Percentiles rank a stretch among this genome's conserved stretches.
Conservation (phyloP, 129 eudicot genomes). For the Arctium lappa region DNA sequence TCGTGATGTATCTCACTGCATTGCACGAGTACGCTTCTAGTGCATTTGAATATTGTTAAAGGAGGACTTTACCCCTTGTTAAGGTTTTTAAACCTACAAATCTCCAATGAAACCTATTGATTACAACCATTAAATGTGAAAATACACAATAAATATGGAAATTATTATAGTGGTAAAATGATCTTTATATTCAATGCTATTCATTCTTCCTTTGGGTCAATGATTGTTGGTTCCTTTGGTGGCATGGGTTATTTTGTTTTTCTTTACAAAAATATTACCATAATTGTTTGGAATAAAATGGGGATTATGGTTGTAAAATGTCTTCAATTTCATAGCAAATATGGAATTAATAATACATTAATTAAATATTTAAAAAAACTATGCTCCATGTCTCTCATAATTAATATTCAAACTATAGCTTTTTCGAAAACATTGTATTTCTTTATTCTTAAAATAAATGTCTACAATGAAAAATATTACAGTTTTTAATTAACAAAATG, state of each 20-base stretch:
- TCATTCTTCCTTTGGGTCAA: slow-evolving; percentile 6
- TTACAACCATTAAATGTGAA: slow-evolving; percentile 11
- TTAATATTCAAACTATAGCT: not conserved
- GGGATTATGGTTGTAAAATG: not conserved
- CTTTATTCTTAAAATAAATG: no score
- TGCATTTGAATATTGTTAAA: no score
- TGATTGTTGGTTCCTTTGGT: slow-evolving; percentile 15
- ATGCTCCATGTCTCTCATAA: not conserved
- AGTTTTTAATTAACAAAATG: no score
- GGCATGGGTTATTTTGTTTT: slow-evolving; percentile 6
- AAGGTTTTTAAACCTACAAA: not conserved
- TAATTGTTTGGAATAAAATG: not conserved
- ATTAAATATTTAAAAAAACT: not conserved
- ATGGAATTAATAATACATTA: slow-evolving; percentile 2
- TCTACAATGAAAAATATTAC: no score
- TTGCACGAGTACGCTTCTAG: no score
- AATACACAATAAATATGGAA: slow-evolving; percentile 7
- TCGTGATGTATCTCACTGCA: no score
- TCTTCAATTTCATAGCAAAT: not conserved
- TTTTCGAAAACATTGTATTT: not conserved
- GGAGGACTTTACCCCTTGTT: not conserved
- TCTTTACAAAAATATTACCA: not conserved
- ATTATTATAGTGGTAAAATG: slow-evolving; percentile 1
- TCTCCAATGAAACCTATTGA: not conserved
- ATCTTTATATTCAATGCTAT: slow-evolving; percentile 20